A percentile compares a stretch with the other conserved stretches of the same genome.
Conservation (phyloP, 2,329 filamentous ascomycete genomes). For the Colletotrichum phormii region DNA sequence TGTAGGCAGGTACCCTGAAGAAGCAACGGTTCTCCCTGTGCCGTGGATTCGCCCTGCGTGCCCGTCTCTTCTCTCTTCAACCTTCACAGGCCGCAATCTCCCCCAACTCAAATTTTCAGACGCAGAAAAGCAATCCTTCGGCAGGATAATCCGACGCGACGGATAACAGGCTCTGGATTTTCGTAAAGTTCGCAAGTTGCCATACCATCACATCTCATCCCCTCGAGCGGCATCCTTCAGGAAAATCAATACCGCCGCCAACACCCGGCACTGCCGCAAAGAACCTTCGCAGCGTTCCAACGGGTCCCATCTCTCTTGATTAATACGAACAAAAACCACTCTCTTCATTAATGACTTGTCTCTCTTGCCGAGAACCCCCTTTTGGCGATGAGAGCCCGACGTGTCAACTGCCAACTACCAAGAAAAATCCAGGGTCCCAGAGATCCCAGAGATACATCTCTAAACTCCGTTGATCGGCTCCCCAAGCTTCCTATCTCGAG, state of each 20-base stretch:
- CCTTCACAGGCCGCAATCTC: neutral
- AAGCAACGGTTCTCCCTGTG: slow-evolving; percentile 22
- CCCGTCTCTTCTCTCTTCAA: slow-evolving; percentile 14
- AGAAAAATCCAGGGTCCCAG: neutral
- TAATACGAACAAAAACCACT: slow-evolving; percentile 23
- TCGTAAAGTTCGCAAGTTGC: neutral
- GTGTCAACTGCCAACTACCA: neutral
- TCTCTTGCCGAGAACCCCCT: neutral
- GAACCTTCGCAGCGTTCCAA: slow-evolving; percentile 29
- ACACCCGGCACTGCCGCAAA: slow-evolving; percentile 19
- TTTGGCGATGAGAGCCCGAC: slow-evolving; percentile 1
- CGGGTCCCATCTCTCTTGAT: slow-evolving; percentile 26
- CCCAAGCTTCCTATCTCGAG: slow-evolving; percentile 22
- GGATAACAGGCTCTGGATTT: neutral
- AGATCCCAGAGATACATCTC: neutral
- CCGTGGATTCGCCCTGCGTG: slow-evolving; percentile 13
- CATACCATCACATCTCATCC: neutral
- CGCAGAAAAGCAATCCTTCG: slow-evolving; percentile 6
- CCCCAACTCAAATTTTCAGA: neutral
- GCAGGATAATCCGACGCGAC: neutral
- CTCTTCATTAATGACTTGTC: neutral
- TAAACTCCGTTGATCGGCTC: slow-evolving; percentile 23
- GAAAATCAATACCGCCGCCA: slow-evolving; percentile 11
- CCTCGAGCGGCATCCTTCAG: neutral
- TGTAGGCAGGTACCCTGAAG: slow-evolving; percentile 8